phyloP scores from a whole-genome alignment of 2,329 filamentous ascomycete species.

The Didymella glomerata region DNA sequence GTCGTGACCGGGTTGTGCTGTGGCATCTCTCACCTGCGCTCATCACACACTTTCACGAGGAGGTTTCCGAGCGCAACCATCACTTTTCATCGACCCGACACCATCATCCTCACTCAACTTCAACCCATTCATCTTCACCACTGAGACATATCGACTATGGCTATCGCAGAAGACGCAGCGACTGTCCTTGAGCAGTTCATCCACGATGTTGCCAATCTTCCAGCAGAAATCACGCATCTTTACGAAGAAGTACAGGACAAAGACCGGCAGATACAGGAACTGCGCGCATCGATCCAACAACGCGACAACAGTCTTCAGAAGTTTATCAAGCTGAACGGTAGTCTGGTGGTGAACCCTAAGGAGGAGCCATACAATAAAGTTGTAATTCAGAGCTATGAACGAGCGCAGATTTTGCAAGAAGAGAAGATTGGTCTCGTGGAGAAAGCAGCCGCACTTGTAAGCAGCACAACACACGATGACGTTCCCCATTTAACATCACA shows the following conservation, averaged over 20 bases:
- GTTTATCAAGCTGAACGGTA: slow-evolving; percentile 80
- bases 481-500: slow-evolving; percentile 22
- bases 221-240: slow-evolving; percentile 82
- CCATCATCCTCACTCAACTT: background rate
- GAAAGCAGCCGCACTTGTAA: slow-evolving; percentile 70
- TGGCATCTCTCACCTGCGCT: background rate
- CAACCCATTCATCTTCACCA: background rate
- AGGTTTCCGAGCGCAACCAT: background rate
- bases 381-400: slow-evolving; percentile 73
- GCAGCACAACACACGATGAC: slow-evolving; percentile 4
- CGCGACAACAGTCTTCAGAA: slow-evolving; percentile 80
- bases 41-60: background rate
- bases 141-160: slow-evolving; percentile 32
- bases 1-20: background rate
- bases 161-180: slow-evolving; percentile 66
- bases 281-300: slow-evolving; percentile 72
- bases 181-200: slow-evolving; percentile 82
- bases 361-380: slow-evolving; percentile 73
- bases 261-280: slow-evolving; percentile 75
- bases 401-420: slow-evolving; percentile 73
- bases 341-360: slow-evolving; percentile 76
- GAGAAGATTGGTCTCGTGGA: slow-evolving; percentile 77
- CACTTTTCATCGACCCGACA: background rate
- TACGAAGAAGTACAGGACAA: slow-evolving; percentile 85
- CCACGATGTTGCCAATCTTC: slow-evolving; percentile 78